Conservation (phyloP, 805 yeast genomes). For the Isabelozyma heimii region DNA sequence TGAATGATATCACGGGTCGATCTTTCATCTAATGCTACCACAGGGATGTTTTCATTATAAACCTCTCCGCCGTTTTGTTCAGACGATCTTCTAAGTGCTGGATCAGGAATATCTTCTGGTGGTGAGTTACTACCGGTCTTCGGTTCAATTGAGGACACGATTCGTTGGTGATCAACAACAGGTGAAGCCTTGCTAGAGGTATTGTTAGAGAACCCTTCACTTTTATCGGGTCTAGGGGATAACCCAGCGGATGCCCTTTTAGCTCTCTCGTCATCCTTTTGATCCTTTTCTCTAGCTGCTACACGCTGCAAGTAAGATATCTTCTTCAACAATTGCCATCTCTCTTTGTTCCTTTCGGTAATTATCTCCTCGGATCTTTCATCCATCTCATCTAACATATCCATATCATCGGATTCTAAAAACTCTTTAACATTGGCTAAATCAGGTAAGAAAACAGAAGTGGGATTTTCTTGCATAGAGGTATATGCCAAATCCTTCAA, state of each 20-base stretch:
- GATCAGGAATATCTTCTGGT: not conserved
- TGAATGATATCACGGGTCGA: conserved; percentile 42
- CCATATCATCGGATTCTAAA: conserved; percentile 44
- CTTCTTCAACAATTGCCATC: conserved; percentile 72
- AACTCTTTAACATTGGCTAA: conserved; percentile 55
- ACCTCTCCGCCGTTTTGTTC: conserved; percentile 4
- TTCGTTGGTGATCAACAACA: not conserved
- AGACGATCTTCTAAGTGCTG: conserved; percentile 1
- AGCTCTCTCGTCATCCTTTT: conserved; percentile 35
- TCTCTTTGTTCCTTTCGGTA: conserved; percentile 47
- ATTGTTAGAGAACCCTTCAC: not conserved
- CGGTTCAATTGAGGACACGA: not conserved
- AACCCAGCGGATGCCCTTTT: conserved; percentile 36
- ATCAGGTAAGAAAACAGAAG: conserved; percentile 49
- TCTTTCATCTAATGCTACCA: conserved; percentile 41
- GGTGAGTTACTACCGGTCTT: conserved; percentile 2
- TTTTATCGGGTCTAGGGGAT: not conserved
- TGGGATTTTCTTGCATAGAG: conserved; percentile 36
- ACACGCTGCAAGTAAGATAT: conserved; percentile 68
- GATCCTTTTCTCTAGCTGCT: conserved; percentile 47
- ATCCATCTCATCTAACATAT: conserved; percentile 31
- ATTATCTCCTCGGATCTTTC: conserved; percentile 39
- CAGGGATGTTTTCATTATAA: conserved; percentile 29
- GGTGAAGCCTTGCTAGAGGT: not conserved
- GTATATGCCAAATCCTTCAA: conserved; percentile 55